Conservation (phyloP, 768 basidiomycete genomes). For the Amanita rimosa region DNA sequence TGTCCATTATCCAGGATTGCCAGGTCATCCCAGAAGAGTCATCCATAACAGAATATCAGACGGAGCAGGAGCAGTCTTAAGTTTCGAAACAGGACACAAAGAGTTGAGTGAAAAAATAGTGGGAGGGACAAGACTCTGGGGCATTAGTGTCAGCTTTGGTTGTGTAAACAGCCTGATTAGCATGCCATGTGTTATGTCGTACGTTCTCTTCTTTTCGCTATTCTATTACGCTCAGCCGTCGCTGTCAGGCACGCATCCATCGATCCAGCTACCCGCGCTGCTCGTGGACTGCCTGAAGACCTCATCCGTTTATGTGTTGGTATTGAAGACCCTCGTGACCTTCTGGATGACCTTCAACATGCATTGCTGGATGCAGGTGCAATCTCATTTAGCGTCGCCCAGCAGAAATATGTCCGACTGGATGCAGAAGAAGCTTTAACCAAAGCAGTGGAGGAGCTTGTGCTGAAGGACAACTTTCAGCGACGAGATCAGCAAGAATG, state of each 20-base stretch:
- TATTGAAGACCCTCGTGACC: constrained; percentile 89
- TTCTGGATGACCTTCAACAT: constrained; percentile 90
- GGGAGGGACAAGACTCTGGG: constrained; percentile 88
- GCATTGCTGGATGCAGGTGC: constrained; percentile 90
- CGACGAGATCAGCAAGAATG: constrained; percentile 35
- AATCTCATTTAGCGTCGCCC: constrained; percentile 45
- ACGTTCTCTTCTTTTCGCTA: constrained; percentile 26
- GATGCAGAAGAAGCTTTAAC: constrained; percentile 30
- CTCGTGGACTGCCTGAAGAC: constrained; percentile 95
- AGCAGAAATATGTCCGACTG: constrained; percentile 37
- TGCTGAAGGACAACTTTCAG: constrained; percentile 26
- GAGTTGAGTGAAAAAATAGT: constrained; percentile 87
- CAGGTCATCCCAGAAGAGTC: constrained; percentile 70
- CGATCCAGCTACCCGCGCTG: constrained; percentile 90
- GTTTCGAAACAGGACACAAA: constrained; percentile 90
- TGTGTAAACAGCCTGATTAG: constrained; percentile 97
- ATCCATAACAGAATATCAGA: constrained; percentile 87
- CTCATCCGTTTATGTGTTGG: constrained; percentile 97
- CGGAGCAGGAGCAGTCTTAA: constrained; percentile 89
- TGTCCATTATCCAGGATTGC: constrained; percentile 87
- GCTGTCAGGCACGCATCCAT: constrained; percentile 85
- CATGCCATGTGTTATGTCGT: constrained; percentile 99
- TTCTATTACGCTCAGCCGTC: constrained; percentile 10
- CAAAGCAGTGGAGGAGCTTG: constrained; percentile 61
- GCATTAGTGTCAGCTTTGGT: constrained; percentile 96